A percentile compares a stretch with the other conserved stretches of the same genome.
Conservation (phyloP, 768 basidiomycete species). For the Lactarius evosmus region DNA sequence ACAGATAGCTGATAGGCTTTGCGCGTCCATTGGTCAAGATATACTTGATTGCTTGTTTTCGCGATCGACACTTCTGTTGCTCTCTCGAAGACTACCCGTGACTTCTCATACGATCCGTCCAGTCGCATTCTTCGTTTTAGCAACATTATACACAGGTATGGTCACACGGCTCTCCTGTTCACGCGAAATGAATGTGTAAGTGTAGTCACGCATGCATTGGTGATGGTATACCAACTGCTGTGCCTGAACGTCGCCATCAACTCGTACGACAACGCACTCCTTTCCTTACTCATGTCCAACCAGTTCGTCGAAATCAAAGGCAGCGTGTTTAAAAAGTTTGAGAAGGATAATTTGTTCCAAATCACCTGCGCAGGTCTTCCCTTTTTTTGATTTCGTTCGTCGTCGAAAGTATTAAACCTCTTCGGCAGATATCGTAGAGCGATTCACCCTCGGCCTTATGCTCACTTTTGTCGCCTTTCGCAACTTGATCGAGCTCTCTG, state of each 20-base stretch:
- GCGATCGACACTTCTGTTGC: conserved; percentile 75
- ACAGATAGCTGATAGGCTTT: conserved; percentile 92
- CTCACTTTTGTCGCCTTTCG: conserved; percentile 86
- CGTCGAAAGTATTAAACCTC: neutral
- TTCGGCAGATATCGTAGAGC: conserved; percentile 86
- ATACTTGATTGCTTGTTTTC: conserved; percentile 96
- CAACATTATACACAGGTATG: conserved; percentile 76
- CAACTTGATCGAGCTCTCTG: conserved; percentile 91
- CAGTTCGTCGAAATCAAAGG: conserved; percentile 99
- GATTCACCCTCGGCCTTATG: conserved; percentile 91
- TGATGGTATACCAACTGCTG: conserved; percentile 94
- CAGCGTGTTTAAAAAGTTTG: conserved; percentile 98
- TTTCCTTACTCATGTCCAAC: conserved; percentile 92
- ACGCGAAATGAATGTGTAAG: neutral
- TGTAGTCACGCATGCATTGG: conserved; percentile 82
- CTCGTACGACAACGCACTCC: conserved; percentile 92
- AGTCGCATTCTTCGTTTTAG: conserved; percentile 78
- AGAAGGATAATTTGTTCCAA: conserved; percentile 98
- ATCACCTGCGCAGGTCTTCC: conserved; percentile 88
- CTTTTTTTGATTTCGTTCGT: neutral
- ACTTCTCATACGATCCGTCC: conserved; percentile 71
- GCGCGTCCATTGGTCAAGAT: conserved; percentile 96
- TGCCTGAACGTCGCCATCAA: conserved; percentile 97
- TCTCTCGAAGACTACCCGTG: conserved; percentile 60
- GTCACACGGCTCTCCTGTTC: conserved; percentile 28